Base-by-base conservation (phyloP, 2,329 filamentous ascomycete genomes). In the Dactylellina cionopaga region DNA sequence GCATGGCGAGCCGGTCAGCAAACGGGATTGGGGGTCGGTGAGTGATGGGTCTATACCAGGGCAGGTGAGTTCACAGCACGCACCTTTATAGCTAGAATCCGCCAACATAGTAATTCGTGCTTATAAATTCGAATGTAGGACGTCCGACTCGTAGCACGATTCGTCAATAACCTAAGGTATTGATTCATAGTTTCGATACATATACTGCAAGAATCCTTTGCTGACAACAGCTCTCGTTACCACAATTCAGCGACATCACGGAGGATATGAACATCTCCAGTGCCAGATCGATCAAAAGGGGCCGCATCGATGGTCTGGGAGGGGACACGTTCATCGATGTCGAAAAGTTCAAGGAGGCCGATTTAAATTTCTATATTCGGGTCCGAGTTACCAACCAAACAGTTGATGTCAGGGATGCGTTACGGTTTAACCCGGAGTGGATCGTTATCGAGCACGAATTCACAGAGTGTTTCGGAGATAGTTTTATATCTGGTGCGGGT, bases 251-350 rank as follows among this genome's bases (percentile, higher is more conserved):
- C 46, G 80, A 81, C 46, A 79, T 81, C 54, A 80, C 80, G 63
- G 79, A 81, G 65, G 78, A 79, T 3, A 77, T 81, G 47, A 81
- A 81, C 72, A 80, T 81, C 25, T 80, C 79, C 0, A 78, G 79
- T 3, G 78, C 78, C 6, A 77, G 78, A 63, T 79, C 79, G 3
- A 81, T 81, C 51, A 81, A 80, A 59, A 79, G 80, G 60, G 80
- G 79, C 1, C 80, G 77, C 5, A 79, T 80, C 47, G 78, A 80
- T 33, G 75, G 74, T 25, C 49, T 66, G 29, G 77, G 77, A 11
- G 75, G 65, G 0, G 71, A 58, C 37, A 49, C 43, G 7, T 74
- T 71, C 11, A 71, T 70, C 56, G 66, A 74, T 35, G 60, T 63
- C 5, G 62, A 68, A 33, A 65, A 66, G 56, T 76, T 79, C 70